Base-by-base conservation (phyloP, 2,329 filamentous ascomycete species). In the Teratosphaeria destructans region DNA sequence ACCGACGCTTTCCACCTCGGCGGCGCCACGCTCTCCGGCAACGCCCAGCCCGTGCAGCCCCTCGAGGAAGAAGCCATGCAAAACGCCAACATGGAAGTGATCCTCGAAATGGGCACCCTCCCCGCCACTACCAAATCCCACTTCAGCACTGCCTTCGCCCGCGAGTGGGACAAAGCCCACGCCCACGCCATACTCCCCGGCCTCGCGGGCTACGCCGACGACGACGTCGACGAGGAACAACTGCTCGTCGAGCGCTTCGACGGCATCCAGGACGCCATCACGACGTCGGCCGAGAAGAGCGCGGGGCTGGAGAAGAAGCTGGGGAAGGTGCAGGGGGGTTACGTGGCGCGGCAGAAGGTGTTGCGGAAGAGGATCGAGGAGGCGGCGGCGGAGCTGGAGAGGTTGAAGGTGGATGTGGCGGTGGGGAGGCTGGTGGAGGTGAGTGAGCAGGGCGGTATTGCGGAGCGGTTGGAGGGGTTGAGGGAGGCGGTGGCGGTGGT, bases 271-370 rank as follows among this genome's bases (percentile, higher is more conserved):
- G 83, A 89, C 54, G 79, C 82, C 7, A 88, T 96, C 63, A 81
- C 89, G 66, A 78, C 82, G 2, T 85, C 85, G 0, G 94, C 92
- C 2, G 86, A 93, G 66, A 82, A 86, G 60, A 89, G 89, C 58
- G 90, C 90, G 71, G 95, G 93, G 74, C 78, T 95, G 1, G 92
- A 97, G 75, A 96, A 96, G 82, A 96, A 94, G 75, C 82, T 99
- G n/a, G 80, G 81, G 0, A 80, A 95, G 58, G 87, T 94, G 68
- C 84, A 95, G 2, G 92, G 92, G 27, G 94, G 94, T 14, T 99
- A 99, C 75, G 86, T 92, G 72, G 86, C 91, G 66, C 87, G 94
- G 35, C 85, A 90, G 37, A 91, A 91, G 73, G 85, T 84, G 66
- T 81, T 99, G 29, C 83, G 85, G 26, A 82, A 85, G 61, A 97